phyloP scores from a whole-genome alignment of 352 stramenopile genomes.

The Saprolegnia diclina region DNA sequence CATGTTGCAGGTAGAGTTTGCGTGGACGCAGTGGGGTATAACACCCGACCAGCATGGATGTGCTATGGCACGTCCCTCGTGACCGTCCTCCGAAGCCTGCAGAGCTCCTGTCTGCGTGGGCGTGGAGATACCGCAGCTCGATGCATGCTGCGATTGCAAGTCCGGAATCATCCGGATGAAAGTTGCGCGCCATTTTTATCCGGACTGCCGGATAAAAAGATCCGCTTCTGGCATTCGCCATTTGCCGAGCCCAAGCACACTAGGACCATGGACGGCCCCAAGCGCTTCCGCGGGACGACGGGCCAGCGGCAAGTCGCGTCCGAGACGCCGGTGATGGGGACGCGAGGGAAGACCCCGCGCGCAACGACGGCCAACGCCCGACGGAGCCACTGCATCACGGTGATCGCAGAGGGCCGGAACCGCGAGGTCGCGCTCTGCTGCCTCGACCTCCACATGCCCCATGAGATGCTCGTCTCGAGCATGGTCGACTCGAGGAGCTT shows the following conservation, averaged over 20 bases:
- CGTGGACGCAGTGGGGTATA: too few species aligned
- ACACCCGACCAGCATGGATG: too few species aligned
- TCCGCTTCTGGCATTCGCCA: neutral
- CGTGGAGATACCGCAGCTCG: too few species aligned
- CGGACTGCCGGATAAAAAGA: neutral
- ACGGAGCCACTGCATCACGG: conserved; percentile 1
- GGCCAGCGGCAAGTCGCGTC: neutral
- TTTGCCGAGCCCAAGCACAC: neutral
- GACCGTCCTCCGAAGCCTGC: too few species aligned
- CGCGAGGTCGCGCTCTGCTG: conserved; percentile 20
- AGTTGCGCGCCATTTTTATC: too few species aligned
- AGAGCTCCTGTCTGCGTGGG: too few species aligned
- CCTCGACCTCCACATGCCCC: conserved; percentile 13
- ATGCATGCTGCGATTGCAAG: too few species aligned
- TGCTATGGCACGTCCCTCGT: too few species aligned
- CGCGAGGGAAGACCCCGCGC: conserved; percentile 13
- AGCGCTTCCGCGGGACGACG: neutral
- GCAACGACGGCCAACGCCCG: conserved; percentile 2
- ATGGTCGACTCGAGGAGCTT: conserved; percentile 26
- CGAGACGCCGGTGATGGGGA: neutral
- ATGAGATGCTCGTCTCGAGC: conserved; percentile 19
- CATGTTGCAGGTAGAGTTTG: too few species aligned
- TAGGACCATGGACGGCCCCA: neutral
- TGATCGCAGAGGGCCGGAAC: conserved; percentile 19
- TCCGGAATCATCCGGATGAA: too few species aligned